Evolutionary conservation across 1,139 yeast species (phyloP).

Genomic region (Saccharomyces hybrid): DNA sequence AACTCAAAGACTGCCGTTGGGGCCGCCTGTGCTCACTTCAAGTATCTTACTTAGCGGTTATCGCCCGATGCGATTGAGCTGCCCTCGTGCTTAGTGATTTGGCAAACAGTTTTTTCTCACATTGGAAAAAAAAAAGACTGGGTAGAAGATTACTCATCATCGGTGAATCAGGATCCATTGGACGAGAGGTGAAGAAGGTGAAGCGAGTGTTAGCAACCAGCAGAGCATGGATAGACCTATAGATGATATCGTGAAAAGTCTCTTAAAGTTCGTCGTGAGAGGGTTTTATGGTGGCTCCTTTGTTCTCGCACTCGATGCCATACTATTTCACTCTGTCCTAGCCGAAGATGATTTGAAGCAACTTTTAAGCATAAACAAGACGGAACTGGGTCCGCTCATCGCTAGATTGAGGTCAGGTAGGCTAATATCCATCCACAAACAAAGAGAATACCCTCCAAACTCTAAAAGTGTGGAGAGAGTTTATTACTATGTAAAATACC

Average conservation of each 20-base stretch:
- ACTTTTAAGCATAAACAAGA: slow-evolving; percentile 74
- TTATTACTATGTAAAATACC: slow-evolving; percentile 78
- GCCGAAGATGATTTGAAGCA: slow-evolving; percentile 90
- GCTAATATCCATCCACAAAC: slow-evolving; percentile 56
- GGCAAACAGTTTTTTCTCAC: too few relatives aligned
- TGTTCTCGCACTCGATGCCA: slow-evolving; percentile 78
- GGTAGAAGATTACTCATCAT: not conserved
- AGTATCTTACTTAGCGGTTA: too few relatives aligned
- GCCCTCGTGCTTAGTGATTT: too few relatives aligned
- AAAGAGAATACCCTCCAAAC: slow-evolving; percentile 74
- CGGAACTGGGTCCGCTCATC: slow-evolving; percentile 78
- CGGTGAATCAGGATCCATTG: too few relatives aligned
- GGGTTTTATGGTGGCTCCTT: slow-evolving; percentile 86
- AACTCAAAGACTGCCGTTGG: too few relatives aligned
- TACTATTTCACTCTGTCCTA: slow-evolving; percentile 81
- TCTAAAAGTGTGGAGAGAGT: slow-evolving; percentile 67
- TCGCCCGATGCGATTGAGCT: too few relatives aligned
- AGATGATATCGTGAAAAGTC: slow-evolving; percentile 34
- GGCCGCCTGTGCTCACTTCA: too few relatives aligned
- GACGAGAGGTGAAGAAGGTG: not conserved
- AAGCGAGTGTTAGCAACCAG: not conserved
- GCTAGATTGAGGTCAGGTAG: slow-evolving; percentile 80
- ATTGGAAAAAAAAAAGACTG: too few relatives aligned
- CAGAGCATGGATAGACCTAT: slow-evolving; percentile 32
- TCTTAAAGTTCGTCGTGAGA: slow-evolving; percentile 55